Conservation (phyloP, 2,329 filamentous ascomycete species). For the Pestalotiopsis sp. region DNA sequence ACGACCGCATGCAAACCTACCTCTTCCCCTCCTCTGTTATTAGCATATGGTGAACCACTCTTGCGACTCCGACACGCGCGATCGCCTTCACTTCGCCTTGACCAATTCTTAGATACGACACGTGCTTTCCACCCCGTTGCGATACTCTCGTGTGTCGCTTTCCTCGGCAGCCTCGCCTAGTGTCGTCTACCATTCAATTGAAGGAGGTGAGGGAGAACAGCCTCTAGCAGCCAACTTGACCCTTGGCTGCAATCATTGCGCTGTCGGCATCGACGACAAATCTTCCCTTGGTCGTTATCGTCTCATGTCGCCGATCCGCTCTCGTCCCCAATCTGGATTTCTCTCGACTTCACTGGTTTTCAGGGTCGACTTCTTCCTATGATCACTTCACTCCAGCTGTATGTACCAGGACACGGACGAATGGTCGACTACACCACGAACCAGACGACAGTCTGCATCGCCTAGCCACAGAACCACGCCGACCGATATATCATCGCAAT, state of each 20-base stretch:
- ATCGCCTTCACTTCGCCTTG: slow-evolving; percentile 15
- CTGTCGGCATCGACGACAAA: background rate
- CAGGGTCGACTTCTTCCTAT: background rate
- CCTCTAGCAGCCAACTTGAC: background rate
- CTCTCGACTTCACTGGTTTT: background rate
- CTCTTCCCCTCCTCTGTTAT: background rate
- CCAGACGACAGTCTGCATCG: slow-evolving; percentile 7
- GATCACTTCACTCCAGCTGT: background rate
- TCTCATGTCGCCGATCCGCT: slow-evolving; percentile 1
- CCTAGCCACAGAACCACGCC: background rate
- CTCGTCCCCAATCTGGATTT: background rate
- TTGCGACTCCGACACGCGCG: slow-evolving; percentile 12
- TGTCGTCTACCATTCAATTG: slow-evolving; percentile 6
- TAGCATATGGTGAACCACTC: background rate
- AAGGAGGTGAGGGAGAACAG: background rate
- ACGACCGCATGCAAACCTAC: slow-evolving; percentile 16
- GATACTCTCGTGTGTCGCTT: slow-evolving; percentile 23
- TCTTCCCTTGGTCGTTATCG: background rate
- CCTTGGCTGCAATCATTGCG: background rate
- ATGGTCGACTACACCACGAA: background rate
- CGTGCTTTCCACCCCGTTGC: slow-evolving; percentile 19
- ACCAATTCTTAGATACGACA: slow-evolving; percentile 14
- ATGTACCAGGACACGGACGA: slow-evolving; percentile 1
- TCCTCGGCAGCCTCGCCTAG: slow-evolving; percentile 17
- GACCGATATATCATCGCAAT: slow-evolving; percentile 16